Base-by-base conservation (phyloP, 1,284 basidiomycete species). In the Rhizopogon hawkerae region DNA sequence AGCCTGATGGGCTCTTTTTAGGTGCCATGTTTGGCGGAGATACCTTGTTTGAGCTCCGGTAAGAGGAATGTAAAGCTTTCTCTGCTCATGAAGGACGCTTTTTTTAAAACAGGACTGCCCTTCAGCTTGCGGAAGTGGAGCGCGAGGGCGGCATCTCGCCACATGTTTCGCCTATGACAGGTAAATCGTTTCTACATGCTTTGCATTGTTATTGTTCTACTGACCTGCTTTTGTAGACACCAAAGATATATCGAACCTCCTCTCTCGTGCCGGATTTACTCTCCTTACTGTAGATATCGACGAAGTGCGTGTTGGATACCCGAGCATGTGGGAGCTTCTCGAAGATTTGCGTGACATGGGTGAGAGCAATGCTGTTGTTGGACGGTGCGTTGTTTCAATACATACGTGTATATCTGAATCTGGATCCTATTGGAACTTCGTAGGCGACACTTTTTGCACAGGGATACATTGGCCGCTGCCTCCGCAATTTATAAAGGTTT, bases 1-100 rank as follows among this genome's bases (percentile, higher is more conserved):
- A 84, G 60, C 92, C 94, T 0, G 96, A 98, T 63, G 96, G 95
- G 1, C 81, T 97, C 26, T 98, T 98, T 62, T 75, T 99, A 11
- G 94, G 87, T 16, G 92, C 93, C 6, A 86, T 98, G 69, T 82
- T 96, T 51, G 96, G 96, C 14, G 95, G 96, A 5, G 96, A 98
- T 54, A 96, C 94, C 0, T 73, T 99, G 1, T 99, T 98, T 60
- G 96, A 99, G 70, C 74, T 99, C 5, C 75, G 89, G 89, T 85
- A 54, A 49, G 57, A 51, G 39, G 37, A 18, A 48, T 9, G 16
- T 46, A 73, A 71, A 54, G 74, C 29, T n/a, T 11, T 29, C 1
- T 23, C 14, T 21, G 8, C 3, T n/a, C 6, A 44, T 23, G 16
- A 47, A 44, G n/a, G 23, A 36, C 23, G 29, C 21, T 24, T 13